Base-by-base conservation (phyloP, 2,329 filamentous ascomycete species). In the Paraphoma sp. region DNA sequence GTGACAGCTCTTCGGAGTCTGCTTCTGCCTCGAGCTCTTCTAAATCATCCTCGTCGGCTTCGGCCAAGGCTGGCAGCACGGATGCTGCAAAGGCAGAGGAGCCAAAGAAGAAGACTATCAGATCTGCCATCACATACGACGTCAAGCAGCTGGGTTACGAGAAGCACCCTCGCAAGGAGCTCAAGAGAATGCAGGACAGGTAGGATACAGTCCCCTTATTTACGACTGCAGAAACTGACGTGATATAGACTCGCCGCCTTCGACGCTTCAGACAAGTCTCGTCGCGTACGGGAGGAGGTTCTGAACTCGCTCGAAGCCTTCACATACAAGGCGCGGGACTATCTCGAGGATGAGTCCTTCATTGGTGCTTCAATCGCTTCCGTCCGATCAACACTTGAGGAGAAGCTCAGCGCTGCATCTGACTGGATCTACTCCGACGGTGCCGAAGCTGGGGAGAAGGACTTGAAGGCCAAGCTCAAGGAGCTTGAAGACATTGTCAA, bases 391-490 rank as follows among this genome's bases (percentile, higher is more conserved):
- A 78, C 80, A n/a, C 83, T 98, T 11, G 85, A 89, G 66, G 81
- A 87, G 58, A 88, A 88, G 69, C 83, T 92, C 40, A 84, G 85
- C 58, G 85, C 86, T 47, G 85, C 87, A 18, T 90, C 91, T 67
- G 93, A 97, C 10, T 99, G 95, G 94, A 87, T 99, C 57, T 95
- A 97, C 73, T 91, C 86, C 14, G 93, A 93, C 45, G 92, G 94
- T 53, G 84, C 85, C 14, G 88, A 93, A 47, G 93, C 95, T 4
- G 83, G 86, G 36, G 88, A 88, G 55, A 87, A 91, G 3, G 87
- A 89, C 46, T 85, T 99, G 68, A 91, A 89, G 75, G 83, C 86
- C 53, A 92, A 89, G 73, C 85, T 96, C 48, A 89, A 91, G 76
- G 86, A 85, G 44, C 86, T 99, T 48, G 89, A 92, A 72, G 86